Base-by-base conservation (phyloP, 805 yeast genomes). In the Citeromyces nyonsensis region DNA sequence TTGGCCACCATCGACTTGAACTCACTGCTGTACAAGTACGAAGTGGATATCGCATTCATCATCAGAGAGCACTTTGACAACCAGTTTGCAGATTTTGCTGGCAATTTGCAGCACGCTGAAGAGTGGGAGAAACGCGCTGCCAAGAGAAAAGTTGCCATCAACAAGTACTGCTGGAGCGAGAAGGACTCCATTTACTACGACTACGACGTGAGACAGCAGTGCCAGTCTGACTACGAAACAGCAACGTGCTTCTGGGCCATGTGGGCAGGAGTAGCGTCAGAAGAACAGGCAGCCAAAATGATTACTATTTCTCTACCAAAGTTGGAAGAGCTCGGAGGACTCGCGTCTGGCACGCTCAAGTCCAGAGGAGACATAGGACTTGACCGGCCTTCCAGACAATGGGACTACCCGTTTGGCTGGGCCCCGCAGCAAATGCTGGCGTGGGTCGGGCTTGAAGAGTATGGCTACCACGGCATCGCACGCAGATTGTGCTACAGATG, bases 401-500 rank as follows among this genome's bases (percentile, higher is more conserved):
- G 98, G 98, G 98, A 88, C 52, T 91, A 78, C 52, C 98, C 98
- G 2, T 83, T 60, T 47, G 97, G 97, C 2, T 88, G 98, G 98
- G 95, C 97, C 0, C 97, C 98, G 3, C 97, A 91, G 50, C 98
- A 88, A 54, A 82, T 88, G 11, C 52, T 88, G 34, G 88, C 94
- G 1, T 88, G 98, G 98, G 69, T 68, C 29, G 97, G 96, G 0
- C 61, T 88, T 24, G 44, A 51, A 20, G 67, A 73, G 33, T 91
- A 88, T 49, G 91, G 86, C 0, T 81, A 63, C 47, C 51, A 50
- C 3, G 70, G 63, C 3, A 69, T 69, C 11, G 75, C 88, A 2
- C 62, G 75, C 35, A 58, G 97, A 38, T 56, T 88, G 36, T 74
- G 77, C 2, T 81, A 80, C 50, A 64, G 94, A 40, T 88, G 98